Base-by-base conservation (phyloP, 2,329 filamentous ascomycete species). In the Aspergillus udagawae region DNA sequence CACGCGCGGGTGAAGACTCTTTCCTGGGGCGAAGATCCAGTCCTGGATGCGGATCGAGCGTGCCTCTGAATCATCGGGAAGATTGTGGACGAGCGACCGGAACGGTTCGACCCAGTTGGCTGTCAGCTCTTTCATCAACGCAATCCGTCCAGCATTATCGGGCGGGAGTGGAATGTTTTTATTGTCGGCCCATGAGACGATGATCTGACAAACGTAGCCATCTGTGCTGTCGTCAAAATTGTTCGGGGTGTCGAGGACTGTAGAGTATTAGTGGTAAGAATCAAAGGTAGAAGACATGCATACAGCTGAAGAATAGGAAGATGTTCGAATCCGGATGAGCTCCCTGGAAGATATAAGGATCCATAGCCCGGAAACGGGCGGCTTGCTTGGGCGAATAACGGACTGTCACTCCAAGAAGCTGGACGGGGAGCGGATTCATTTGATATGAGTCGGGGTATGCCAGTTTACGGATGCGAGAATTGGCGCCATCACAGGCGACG, bases 331-430 rank as follows among this genome's bases (percentile, higher is more conserved):
- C 68, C 0, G 83, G 82, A 41, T 83, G 77, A 0, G 77, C 76
- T 0, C 82, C 82, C 52, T 85, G 82, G 21, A 85, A 75, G 51
- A 85, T 82, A 45, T 79, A 82, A 0, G 82, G 79, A 53, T 86
- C 83, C 0, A 84, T 74, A 1, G 70, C 70, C 5, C 73, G 71
- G 2, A 83, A 71, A 0, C 76, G 74, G 1, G 69, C 66, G 20
- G 80, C 73, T 42, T 81, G 68, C 17, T 75, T 70, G 0, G 73
- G 67, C 0, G 75, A 71, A 35, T 80, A 75, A 0, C 74, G 62
- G 6, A 79, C 63, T 45, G 76, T 80, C 9, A 77, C 72, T 2
- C 83, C 82, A 1, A 84, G 68, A 49, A 83, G 65, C 32, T 79
- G 72, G 3, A 84, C 73, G 1, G 82, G 82, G 8, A 85, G 68